Evolutionary conservation across 2,329 filamentous ascomycete genomes (phyloP).

Genomic region (Colletotrichum salicis): DNA sequence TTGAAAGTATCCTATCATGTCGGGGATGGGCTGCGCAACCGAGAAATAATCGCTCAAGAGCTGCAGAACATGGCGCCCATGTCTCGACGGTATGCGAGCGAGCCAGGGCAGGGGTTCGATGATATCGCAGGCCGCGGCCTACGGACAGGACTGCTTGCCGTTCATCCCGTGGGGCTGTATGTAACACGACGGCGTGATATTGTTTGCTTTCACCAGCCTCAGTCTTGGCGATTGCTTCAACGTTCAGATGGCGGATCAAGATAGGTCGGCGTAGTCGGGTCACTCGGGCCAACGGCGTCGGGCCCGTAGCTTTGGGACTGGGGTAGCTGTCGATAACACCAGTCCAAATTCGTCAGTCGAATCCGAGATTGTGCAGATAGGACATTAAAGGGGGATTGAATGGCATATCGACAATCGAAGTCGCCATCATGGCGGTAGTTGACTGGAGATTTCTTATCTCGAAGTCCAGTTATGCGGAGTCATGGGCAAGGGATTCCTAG

Average conservation of each 20-base stretch:
- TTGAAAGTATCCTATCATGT: neutral
- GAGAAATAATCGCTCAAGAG: neutral
- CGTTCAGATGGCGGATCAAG: neutral
- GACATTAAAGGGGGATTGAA: neutral
- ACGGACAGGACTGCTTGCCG: neutral
- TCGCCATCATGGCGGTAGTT: neutral
- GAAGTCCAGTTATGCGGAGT: neutral
- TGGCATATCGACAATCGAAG: no score
- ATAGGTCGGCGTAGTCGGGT: neutral
- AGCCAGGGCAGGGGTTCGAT: neutral
- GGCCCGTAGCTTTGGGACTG: neutral
- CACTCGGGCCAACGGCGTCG: neutral
- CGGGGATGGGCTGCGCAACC: no score
- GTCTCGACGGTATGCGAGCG: neutral
- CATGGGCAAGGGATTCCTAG: neutral
- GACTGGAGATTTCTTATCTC: constrained; percentile 7
- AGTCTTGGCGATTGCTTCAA: neutral
- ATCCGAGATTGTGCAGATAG: neutral
- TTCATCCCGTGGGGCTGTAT: neutral
- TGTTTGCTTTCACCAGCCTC: no score
- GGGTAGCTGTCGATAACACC: neutral
- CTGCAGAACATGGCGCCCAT: neutral
- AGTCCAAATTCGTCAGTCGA: neutral
- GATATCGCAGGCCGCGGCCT: constrained; percentile 22
- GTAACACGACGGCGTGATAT: neutral